A percentile compares a stretch with the other conserved stretches of the same genome.
phyloP scores from a whole-genome alignment of 345 rosid genomes.

The Cardamine occulta region DNA sequence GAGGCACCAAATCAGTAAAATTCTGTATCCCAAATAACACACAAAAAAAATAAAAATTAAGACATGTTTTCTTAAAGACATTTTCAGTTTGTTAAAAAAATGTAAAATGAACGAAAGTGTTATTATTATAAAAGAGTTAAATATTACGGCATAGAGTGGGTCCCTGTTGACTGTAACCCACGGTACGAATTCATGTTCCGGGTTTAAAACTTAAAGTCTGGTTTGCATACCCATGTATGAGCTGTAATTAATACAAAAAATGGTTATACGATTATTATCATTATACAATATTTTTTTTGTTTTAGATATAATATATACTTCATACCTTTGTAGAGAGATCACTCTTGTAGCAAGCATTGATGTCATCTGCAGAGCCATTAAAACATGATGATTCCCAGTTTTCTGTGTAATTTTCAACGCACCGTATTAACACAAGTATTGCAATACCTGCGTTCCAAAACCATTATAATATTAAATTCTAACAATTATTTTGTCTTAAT shows the following conservation, averaged over 20 bases:
- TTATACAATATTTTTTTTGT: not conserved
- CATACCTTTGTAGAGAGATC: constrained; percentile 12
- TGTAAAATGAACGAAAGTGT: not conserved
- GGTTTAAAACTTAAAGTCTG: constrained; percentile 24
- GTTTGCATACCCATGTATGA: constrained; percentile 37
- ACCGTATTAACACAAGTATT: constrained; percentile 50
- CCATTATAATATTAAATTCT: not conserved
- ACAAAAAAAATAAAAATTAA: not conserved
- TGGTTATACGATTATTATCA: not conserved
- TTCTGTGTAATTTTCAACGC: constrained; percentile 12
- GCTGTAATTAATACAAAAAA: constrained; percentile 6
- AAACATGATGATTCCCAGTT: constrained; percentile 12
- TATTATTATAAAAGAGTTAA: not conserved
- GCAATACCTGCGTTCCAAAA: constrained; percentile 46
- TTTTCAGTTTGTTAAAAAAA: not conserved
- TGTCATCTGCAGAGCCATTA: not conserved
- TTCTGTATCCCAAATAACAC: not conserved
- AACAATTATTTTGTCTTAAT: not conserved
- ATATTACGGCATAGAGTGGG: constrained; percentile 23
- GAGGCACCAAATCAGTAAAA: not conserved
- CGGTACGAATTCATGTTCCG: constrained; percentile 27
- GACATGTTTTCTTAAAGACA: not conserved
- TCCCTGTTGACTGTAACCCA: constrained; percentile 35
- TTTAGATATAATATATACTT: not conserved
- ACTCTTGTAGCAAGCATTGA: constrained; percentile 28